Percentiles rank a stretch among this genome's conserved stretches.
These are phyloP conservation scores for Coprinellus micaceus DNA, from an alignment of 768 basidiomycete genomes.

Conservation along the genomic window DNA sequence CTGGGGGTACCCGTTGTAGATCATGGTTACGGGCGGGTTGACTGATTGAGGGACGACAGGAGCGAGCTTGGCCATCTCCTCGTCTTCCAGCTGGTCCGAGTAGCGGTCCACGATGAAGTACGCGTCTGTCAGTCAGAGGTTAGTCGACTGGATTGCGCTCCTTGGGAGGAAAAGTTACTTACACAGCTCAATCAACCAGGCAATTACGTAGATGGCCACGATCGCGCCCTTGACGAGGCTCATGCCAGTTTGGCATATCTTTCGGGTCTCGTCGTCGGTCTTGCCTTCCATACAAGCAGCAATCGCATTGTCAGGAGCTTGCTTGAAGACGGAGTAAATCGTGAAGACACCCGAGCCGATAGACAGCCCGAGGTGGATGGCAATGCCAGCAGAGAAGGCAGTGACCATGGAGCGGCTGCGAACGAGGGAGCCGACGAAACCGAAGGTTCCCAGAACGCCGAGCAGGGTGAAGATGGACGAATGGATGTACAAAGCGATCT, in stretches of 20 bases:
- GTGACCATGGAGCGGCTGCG: slow-evolving; percentile 40
- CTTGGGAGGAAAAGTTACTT: slow-evolving; percentile 22
- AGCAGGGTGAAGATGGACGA: slow-evolving; percentile 46
- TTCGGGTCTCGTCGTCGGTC: slow-evolving; percentile 20
- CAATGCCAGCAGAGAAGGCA: slow-evolving; percentile 40
- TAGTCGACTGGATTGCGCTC: background rate
- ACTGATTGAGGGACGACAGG: slow-evolving; percentile 9
- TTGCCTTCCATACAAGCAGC: slow-evolving; percentile 35
- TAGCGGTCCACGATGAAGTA: slow-evolving; percentile 52
- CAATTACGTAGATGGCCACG: slow-evolving; percentile 43
- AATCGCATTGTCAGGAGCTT: slow-evolving; percentile 34
- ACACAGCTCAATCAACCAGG: slow-evolving; percentile 58
- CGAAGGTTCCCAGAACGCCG: slow-evolving; percentile 45
- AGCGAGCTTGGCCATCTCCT: slow-evolving; percentile 24
- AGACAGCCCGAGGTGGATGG: slow-evolving; percentile 43
- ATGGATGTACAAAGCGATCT: slow-evolving; percentile 44
- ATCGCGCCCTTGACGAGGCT: slow-evolving; percentile 39
- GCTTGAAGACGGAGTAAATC: slow-evolving; percentile 45
- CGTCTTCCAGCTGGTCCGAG: slow-evolving; percentile 50
- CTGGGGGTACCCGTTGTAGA: slow-evolving; percentile 8
- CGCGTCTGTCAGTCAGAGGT: slow-evolving; percentile 34
- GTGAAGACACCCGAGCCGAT: slow-evolving; percentile 46
- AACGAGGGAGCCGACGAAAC: slow-evolving; percentile 46
- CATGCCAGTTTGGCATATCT: slow-evolving; percentile 41
- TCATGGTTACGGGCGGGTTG: background rate